Base-by-base conservation (phyloP, 257 asterid genomes). In the Nicotiana tabacum region DNA sequence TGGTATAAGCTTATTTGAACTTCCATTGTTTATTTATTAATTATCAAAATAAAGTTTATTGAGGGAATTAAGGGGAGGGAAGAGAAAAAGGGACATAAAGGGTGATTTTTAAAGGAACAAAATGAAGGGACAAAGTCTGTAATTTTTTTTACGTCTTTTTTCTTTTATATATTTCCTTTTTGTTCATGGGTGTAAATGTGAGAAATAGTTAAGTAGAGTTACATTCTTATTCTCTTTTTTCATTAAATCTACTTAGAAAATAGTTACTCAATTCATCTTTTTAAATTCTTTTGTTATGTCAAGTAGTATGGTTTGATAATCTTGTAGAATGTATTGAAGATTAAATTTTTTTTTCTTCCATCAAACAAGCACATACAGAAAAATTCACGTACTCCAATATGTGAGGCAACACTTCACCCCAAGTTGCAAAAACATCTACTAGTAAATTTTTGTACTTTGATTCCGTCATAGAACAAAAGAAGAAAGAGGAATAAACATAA, bases 101-200 rank as follows among this genome's bases (percentile, higher is more conserved):
- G 62, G 51, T 24, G 80, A 48, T 24, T 74, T 70, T 66, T 58
- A 37, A 57, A 81, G 83, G 68, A 88, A 56, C 27, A 77, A 77
- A 79, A 58, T 39, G 83, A 77, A 66, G 39, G 77, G 72, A 82
- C 69, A 78, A 64, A 84, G 82, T 66, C 66, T 64, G 77, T 82
- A 65, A 37, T 27, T 77, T 77, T 51, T 48, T 46, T 65, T 15
- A 2, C 39, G 11, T 69, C 67, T 78, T 18, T 4, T 33, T 76
- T 35, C 66, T 8, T 74, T 24, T 48, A 66, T 83, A 58, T 85
- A 77, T 83, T 77, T 88, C 33, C 33, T 81, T 82, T 83, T 80
- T 81, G 80, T 81, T 87, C 82, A 64, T 85, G 94, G 86, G 88
- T 90, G 92, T 93, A 91, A 85, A 90, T 91, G 90, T 89, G 86